Percentiles rank a stretch among this genome's conserved stretches.
phyloP scores from a whole-genome alignment of 495 filamentous ascomycete species.

The Penicillium canescens region DNA sequence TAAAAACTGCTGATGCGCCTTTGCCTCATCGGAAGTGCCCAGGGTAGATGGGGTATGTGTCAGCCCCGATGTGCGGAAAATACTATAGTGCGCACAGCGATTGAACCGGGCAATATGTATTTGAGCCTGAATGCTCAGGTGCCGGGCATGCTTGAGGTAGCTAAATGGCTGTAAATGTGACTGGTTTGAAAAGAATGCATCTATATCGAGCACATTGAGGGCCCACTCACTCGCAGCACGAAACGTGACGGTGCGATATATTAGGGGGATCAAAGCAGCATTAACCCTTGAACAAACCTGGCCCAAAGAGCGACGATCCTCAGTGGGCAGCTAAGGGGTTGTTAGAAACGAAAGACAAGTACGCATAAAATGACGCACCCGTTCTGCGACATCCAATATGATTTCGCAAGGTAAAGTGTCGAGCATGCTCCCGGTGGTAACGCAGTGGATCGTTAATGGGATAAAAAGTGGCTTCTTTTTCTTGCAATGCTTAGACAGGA shows the following conservation, averaged over 20 bases:
- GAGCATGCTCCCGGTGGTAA: no score
- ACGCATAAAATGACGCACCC: not conserved
- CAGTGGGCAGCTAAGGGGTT: not conserved
- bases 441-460: not conserved
- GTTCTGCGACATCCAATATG: not conserved
- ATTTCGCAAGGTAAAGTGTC: not conserved
- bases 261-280: not conserved
- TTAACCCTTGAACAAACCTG: constrained; percentile 7
- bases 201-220: constrained; percentile 10
- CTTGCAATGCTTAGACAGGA: not conserved
- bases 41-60: not conserved
- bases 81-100: constrained; percentile 8
- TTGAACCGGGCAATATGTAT: constrained; percentile 10
- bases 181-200: constrained; percentile 7
- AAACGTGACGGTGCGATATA: constrained; percentile 7
- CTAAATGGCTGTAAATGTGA: not conserved
- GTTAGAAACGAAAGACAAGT: not conserved
- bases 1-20: constrained; percentile 11
- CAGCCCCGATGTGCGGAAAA: constrained; percentile 1
- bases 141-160: not conserved
- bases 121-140: constrained; percentile 3
- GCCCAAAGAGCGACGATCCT: constrained; percentile 2
- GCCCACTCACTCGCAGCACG: no score
- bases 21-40: constrained; percentile 7
- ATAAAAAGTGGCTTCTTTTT: not conserved